A percentile compares a stretch with the other conserved stretches of the same genome.
Evolutionary conservation across 148 eudicot genomes (phyloP).

Genomic region (Spergularia bocconei): DNA sequence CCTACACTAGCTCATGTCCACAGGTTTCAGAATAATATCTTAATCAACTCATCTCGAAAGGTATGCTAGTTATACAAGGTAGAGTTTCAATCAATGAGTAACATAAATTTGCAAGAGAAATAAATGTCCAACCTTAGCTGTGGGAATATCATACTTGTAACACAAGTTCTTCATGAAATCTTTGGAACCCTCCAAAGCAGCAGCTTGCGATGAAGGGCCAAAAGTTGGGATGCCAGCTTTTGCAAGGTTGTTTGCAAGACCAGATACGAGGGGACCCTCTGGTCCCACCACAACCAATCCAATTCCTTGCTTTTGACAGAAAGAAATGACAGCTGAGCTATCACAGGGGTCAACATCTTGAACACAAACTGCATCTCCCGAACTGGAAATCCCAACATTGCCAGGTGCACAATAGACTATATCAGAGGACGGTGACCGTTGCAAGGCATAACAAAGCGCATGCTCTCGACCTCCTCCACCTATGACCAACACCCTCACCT

Average conservation of each 20-base stretch:
- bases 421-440: conserved; percentile 67
- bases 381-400: conserved; percentile 82
- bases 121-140: conserved; percentile 66
- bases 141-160: conserved; percentile 85
- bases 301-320: conserved; percentile 61
- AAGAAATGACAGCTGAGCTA: conserved; percentile 70
- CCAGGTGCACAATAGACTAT: conserved; percentile 84
- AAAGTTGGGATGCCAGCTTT: conserved; percentile 79
- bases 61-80: not conserved
- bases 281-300: conserved; percentile 91
- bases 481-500: conserved; percentile 68
- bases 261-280: conserved; percentile 97
- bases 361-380: conserved; percentile 78
- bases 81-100: not conserved
- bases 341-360: conserved; percentile 58
- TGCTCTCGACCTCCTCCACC: conserved; percentile 99
- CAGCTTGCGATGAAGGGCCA: conserved; percentile 94
- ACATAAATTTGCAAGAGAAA: not conserved
- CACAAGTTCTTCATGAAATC: conserved; percentile 92
- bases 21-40: not conserved
- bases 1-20: too few relatives aligned
- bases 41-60: conserved; percentile 6
- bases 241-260: conserved; percentile 80
- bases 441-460: conserved; percentile 81
- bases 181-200: conserved; percentile 95